Percentiles rank a stretch among this genome's conserved stretches.
phyloP scores from a whole-genome alignment of 202 grass and related monocot genomes.

The Musa balbisiana region DNA sequence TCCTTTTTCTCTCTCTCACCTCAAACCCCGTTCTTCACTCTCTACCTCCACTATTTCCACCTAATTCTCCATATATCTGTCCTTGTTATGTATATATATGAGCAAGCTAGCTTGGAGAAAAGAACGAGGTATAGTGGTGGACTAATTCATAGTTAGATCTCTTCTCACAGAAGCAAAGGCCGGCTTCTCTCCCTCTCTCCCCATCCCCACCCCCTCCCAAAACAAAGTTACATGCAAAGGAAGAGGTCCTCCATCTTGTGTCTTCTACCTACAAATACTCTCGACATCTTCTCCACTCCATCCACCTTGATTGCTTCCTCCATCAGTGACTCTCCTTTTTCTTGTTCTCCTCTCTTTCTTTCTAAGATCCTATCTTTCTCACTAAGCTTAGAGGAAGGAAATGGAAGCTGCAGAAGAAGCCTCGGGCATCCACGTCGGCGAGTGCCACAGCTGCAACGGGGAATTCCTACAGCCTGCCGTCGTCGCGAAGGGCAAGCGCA shows the following conservation, averaged over 20 bases:
- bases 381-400: not conserved
- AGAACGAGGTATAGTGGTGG: too few species aligned
- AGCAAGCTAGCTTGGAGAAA: too few species aligned
- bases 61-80: not conserved
- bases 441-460: not conserved
- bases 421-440: not conserved
- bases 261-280: too few species aligned
- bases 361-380: not conserved
- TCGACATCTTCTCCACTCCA: not conserved
- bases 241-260: not conserved
- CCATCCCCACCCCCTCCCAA: too few species aligned
- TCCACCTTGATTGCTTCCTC: not conserved
- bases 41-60: not conserved
- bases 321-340: not conserved
- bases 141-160: too few species aligned
- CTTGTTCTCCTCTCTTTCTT: not conserved
- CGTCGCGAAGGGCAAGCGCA: conserved; percentile 7
- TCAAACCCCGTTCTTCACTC: conserved; percentile 2
- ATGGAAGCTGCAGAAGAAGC: conserved; percentile 15
- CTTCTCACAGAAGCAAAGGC: too few species aligned
- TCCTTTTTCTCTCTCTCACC: not conserved
- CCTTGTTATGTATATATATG: too few species aligned
- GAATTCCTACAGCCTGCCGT: too few species aligned
- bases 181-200: too few species aligned
- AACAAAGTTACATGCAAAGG: not conserved